phyloP scores from a whole-genome alignment of 306 rosid species.

The Cicer cuneatum region DNA sequence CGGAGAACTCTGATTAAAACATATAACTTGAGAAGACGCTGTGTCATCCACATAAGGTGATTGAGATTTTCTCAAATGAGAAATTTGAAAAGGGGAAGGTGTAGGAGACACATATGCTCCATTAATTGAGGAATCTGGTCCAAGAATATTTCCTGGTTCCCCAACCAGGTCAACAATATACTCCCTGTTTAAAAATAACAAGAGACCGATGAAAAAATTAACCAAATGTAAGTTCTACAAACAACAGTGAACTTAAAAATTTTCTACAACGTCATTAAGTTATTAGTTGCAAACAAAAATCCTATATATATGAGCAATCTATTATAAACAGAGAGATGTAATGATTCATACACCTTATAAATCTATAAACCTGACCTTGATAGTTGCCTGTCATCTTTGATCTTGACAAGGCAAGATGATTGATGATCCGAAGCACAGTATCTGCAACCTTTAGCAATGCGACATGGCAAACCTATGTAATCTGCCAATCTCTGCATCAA shows the following conservation, averaged over 20 bases:
- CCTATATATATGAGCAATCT: constrained; percentile 11
- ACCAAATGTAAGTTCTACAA: constrained; percentile 30
- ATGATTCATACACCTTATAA: constrained; percentile 13
- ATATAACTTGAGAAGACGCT: constrained; percentile 50
- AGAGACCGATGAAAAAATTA: neutral
- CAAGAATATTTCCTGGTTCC: constrained; percentile 85
- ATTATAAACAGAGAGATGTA: neutral
- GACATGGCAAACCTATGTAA: constrained; percentile 94
- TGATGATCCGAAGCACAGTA: constrained; percentile 91
- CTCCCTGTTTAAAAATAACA: constrained; percentile 66
- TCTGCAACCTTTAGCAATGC: constrained; percentile 91
- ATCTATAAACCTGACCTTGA: constrained; percentile 64
- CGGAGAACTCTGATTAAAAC: constrained; percentile 48
- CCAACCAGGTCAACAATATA: constrained; percentile 97
- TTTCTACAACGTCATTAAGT: neutral
- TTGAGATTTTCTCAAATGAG: constrained; percentile 77
- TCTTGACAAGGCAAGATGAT: constrained; percentile 93
- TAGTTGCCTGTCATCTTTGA: constrained; percentile 72
- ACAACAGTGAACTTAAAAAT: constrained; percentile 16
- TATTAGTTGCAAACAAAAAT: neutral
- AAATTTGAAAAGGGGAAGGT: constrained; percentile 80
- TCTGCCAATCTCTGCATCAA: constrained; percentile 89
- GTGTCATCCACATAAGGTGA: constrained; percentile 59
- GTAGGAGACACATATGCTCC: constrained; percentile 76
- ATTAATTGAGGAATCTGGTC: constrained; percentile 93